Conservation (phyloP, 176 grass and related monocot species). For the Coix lacrymajobi region DNA sequence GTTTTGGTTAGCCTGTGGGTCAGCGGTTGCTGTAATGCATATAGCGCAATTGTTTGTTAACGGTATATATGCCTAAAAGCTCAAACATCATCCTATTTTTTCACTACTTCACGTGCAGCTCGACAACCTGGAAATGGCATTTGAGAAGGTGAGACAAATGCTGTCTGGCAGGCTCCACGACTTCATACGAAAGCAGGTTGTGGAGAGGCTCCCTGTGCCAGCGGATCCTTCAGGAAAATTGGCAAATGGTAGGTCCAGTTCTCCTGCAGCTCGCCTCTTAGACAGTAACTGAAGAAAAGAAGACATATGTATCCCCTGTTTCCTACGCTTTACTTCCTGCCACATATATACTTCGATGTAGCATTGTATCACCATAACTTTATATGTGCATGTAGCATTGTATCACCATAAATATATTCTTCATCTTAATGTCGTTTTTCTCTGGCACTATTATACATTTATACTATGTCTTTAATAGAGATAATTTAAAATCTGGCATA, state of each 20-base stretch:
- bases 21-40: neutral
- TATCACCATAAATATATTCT: neutral
- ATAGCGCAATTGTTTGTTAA: neutral
- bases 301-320: neutral
- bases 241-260: neutral
- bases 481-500: neutral
- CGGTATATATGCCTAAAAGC: neutral
- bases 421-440: neutral
- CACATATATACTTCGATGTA: no score
- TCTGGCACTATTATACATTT: neutral
- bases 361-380: neutral
- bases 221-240: neutral
- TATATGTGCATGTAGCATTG: no score
- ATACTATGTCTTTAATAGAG: neutral
- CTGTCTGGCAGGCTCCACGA: constrained; percentile 51
- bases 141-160: constrained; percentile 59
- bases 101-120: constrained; percentile 28
- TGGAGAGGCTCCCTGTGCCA: constrained; percentile 32
- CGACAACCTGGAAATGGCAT: constrained; percentile 46
- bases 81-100: neutral
- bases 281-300: neutral
- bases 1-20: neutral
- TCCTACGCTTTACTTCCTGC: neutral
- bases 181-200: constrained; percentile 54
- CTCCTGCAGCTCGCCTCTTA: neutral